Evolutionary conservation across 202 grass and related monocot genomes (phyloP), one percentile per base, ranked within the genome.

Genomic region (Hordeum pubiflorum): DNA sequence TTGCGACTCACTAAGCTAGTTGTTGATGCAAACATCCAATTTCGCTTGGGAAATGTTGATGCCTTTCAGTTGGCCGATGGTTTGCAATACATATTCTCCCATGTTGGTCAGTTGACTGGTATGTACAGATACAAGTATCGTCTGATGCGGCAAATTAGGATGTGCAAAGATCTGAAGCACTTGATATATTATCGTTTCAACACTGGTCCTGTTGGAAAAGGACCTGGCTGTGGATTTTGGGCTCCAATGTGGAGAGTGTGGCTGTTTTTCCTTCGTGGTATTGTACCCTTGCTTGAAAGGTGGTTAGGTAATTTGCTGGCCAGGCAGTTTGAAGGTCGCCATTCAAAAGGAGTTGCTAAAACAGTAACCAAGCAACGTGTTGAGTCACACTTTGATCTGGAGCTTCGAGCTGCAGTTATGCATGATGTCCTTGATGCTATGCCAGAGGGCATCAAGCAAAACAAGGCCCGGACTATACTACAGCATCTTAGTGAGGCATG

Each of bases 391-490:
- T 98, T 98, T 38, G 95, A 98, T 93, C 85, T 95, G 71, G 95
- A 98, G 73, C 95, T 98, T 76, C 84, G 92, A 63, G 92, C 95
- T 81, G 95, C 95, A 46, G 95, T 98, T 78, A 98, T 98, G 95
- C 95, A 98, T 54, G 95, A 98, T 91, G 92, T 98, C 67, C 90
- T 98, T 78, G 95, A 98, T 98, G 95, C 95, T 63, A 98, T 98
- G 95, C 95, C 95, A 75, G 95, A 98, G 87, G 95, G 95, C 58
- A 98, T 98, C 85, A 98, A 98, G 77, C 95, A 98, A 82, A 98
- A 98, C 69, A 98, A 98, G 81, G 95, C 95, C 7, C 79, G 92
- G 4, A 98, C 95, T 81, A 98, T 98, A 69, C 80, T 98, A 36
- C 95, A 98, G 38, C 92, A 98, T 88, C 86, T 98, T 15, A 98